Base-by-base conservation (phyloP, 495 filamentous ascomycete genomes). In the Neurospora sp. region DNA sequence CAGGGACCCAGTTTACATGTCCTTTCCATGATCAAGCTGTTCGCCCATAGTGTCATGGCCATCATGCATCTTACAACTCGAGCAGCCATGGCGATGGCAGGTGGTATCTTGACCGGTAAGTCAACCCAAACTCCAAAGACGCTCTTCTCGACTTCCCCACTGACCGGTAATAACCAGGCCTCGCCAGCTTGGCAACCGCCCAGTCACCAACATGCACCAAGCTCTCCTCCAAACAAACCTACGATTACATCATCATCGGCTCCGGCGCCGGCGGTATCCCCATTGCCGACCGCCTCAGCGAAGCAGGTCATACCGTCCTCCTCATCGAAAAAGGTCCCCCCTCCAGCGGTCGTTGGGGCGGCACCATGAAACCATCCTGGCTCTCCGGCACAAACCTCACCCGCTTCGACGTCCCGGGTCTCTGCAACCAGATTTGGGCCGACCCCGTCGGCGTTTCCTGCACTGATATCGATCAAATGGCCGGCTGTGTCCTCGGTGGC, bases 401-500 rank as follows among this genome's bases (percentile, higher is more conserved):
- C 31, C 85, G 90, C 27, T 92, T 93, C 74, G 92, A 94, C 78
- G 87, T 93, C 9, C 92, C 92, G 1, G 92, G 91, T 70, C 86
- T 93, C 70, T 91, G 88, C 80, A 91, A 88, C 76, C 86, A 89
- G 78, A 90, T 90, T 72, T 92, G 87, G 87, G 84, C 82, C 40
- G 86, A 88, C 74, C 88, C 87, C 20, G 80, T 79, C 14, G 90
- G 85, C 71, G 87, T 89, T 76, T 84, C 86, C 42, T 93, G 91
- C 79, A 86, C 87, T 5, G 90, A 93, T 76, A 88, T 88, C 16
- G 88, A 87, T 69, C 88, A 90, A 73, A 92, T 90, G 87, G 90
- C 90, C 62, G 91, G 90, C 39, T 94, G 91, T 76, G 86, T 93
- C 66, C 88, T 93, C 44, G 92, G 92, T 49, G 92, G 91, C 75